Conservation (phyloP, 805 yeast genomes). For the Nematodospora valgi region DNA sequence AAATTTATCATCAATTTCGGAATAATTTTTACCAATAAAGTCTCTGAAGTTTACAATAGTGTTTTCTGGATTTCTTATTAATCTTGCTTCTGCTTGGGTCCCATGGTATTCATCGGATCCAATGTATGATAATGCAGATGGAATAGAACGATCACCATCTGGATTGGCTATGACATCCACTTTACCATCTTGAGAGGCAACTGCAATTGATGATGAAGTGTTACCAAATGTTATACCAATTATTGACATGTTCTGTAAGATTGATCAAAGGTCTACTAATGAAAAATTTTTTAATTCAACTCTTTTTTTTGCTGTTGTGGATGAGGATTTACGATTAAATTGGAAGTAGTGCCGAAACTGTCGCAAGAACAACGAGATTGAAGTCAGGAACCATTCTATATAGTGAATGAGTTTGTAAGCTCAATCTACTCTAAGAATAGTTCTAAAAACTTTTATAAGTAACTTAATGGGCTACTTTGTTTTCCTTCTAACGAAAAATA, state of each 20-base stretch:
- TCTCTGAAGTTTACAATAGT: slow-evolving; percentile 93
- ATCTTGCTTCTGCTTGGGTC: slow-evolving; percentile 89
- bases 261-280: not conserved
- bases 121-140: slow-evolving; percentile 86
- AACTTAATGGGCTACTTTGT: too few relatives aligned
- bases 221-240: slow-evolving; percentile 97
- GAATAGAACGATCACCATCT: slow-evolving; percentile 97
- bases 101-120: slow-evolving; percentile 98
- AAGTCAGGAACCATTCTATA: not conserved
- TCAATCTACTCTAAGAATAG: not conserved
- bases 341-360: too few relatives aligned
- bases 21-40: slow-evolving; percentile 73
- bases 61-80: slow-evolving; percentile 83
- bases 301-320: not conserved
- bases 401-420: not conserved
- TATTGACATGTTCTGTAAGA: slow-evolving; percentile 39
- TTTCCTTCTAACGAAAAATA: too few relatives aligned
- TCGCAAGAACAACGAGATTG: not conserved
- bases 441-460: too few relatives aligned
- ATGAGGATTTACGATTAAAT: too few relatives aligned
- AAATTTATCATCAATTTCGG: slow-evolving; percentile 63
- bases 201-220: slow-evolving; percentile 92
- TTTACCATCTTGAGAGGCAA: slow-evolving; percentile 78
- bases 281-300: too few relatives aligned
- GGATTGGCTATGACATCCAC: slow-evolving; percentile 98